A percentile compares a stretch with the other conserved stretches of the same genome.
Conservation (phyloP, 2,329 filamentous ascomycete species). For the Hymenoscyphus fraxineus region DNA sequence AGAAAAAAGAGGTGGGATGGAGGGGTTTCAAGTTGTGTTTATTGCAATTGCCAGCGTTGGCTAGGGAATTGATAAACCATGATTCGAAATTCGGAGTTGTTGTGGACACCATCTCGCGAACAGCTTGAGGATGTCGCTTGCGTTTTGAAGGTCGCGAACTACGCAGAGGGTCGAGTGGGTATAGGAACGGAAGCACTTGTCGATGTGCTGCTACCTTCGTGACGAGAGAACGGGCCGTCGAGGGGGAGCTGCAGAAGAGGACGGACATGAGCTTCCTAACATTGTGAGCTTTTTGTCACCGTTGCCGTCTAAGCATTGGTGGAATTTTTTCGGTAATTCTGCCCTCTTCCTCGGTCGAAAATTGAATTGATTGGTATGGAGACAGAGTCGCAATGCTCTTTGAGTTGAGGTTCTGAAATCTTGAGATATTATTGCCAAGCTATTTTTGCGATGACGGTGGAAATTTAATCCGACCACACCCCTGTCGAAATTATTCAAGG, state of each 20-base stretch:
- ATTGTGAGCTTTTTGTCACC: slow-evolving; percentile 46
- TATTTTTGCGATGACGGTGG: background rate
- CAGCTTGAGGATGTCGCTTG: background rate
- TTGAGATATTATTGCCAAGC: slow-evolving; percentile 5
- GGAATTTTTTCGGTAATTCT: slow-evolving; percentile 10
- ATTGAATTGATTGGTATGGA: background rate
- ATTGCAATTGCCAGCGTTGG: slow-evolving; percentile 30
- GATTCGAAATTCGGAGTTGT: slow-evolving; percentile 26
- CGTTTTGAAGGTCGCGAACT: slow-evolving; percentile 10
- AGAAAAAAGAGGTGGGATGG: slow-evolving; percentile 20
- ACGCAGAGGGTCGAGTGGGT: slow-evolving; percentile 22
- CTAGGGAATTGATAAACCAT: slow-evolving; percentile 35
- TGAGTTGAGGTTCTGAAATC: slow-evolving; percentile 6
- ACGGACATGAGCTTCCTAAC: slow-evolving; percentile 62
- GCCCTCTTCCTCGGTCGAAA: background rate
- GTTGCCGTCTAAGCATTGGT: slow-evolving; percentile 25
- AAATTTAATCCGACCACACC: slow-evolving; percentile 10
- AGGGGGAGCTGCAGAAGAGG: slow-evolving; percentile 52
- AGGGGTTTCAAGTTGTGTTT: slow-evolving; percentile 24
- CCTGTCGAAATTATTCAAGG: slow-evolving; percentile 11
- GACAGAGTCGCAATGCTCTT: slow-evolving; percentile 4
- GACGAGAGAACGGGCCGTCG: slow-evolving; percentile 43
- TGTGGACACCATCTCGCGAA: slow-evolving; percentile 14
- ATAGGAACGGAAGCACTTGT: slow-evolving; percentile 33
- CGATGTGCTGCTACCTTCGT: slow-evolving; percentile 40